Evolutionary conservation across 176 grass and related monocot genomes (phyloP), one percentile per base, ranked within the genome.

Genomic region (Thalia dealbata): DNA sequence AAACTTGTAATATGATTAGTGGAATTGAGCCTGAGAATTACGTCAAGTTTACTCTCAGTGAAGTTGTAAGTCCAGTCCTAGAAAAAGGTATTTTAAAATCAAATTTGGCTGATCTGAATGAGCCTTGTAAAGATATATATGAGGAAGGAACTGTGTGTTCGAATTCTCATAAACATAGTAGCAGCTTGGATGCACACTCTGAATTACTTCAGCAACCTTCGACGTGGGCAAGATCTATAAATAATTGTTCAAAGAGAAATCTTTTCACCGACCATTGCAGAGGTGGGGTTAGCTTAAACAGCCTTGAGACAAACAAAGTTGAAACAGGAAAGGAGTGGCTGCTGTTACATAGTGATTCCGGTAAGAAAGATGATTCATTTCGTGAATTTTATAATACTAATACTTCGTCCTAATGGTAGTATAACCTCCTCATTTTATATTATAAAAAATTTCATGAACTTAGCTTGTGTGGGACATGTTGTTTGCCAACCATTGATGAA

Each of bases 71-170:
- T 35, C 55, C 52, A 44, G 64, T 66, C 28, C 79, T 75, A 27
- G 64, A 72, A 64, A 68, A 81, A 43, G 80, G 78, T 43, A 79
- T 66, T 58, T 70, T 61, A 64, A 73, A 73, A 64, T 86, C 80
- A 54, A 68, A 81, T 74, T 23, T 91, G 62, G 58, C 76, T 51
- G 92, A 96, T 58, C 50, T 89, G 71, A 96, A 96, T 82, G 82
- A 85, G 52, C 82, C 89, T 63, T 73, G 52, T 79, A 78, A 59
- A 28, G 85, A 76, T 63, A 76, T 52, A 41, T 76, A 58, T 71
- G 74, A 73, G 67, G 63, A 52, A 46, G 79, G 48, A 71, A 14
- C 67, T 70, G 50, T 77, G 50, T 46, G 69, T 75, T 84, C 75
- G 73, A 67, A 45, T 69, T 81, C 67, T 12, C 73, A 56, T 78